Percentiles rank a stretch among this genome's conserved stretches.
Conservation (phyloP, 2,329 filamentous ascomycete species). For the Aspergillus thermomutatus region DNA sequence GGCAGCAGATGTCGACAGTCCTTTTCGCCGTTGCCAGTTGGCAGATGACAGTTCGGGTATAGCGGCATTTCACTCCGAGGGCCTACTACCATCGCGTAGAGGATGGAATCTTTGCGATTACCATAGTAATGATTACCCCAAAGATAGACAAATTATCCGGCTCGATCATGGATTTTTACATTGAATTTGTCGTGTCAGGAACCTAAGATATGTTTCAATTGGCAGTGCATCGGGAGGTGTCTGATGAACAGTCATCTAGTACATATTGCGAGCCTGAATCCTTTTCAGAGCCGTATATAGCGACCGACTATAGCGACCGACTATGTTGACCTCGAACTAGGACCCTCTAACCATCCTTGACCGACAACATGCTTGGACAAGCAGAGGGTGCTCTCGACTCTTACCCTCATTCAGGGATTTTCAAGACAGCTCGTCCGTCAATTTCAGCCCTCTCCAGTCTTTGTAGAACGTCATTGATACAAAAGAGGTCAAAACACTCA, state of each 20-base stretch:
- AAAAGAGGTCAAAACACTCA: constrained; percentile 34
- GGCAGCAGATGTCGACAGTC: neutral
- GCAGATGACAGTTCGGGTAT: neutral
- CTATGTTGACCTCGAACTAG: neutral
- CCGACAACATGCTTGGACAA: neutral
- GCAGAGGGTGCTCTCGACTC: neutral
- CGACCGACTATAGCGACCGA: too few species aligned
- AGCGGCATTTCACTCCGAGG: neutral
- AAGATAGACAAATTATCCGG: neutral
- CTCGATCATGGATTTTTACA: neutral
- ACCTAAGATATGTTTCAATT: neutral
- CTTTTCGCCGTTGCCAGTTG: neutral
- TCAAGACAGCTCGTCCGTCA: constrained; percentile 36
- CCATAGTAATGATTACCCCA: neutral
- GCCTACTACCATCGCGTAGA: neutral
- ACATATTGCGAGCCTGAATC: neutral
- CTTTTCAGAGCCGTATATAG: neutral
- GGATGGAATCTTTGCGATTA: neutral
- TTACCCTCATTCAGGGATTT: constrained; percentile 23
- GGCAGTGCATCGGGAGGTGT: neutral
- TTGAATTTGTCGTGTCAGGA: too few species aligned
- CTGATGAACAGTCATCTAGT: neutral
- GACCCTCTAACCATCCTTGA: neutral
- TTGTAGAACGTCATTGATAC: constrained; percentile 34
- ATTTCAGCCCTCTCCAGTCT: constrained; percentile 36